Percentiles rank a stretch among this genome's conserved stretches.
These are phyloP conservation scores for Ceratocystis huliohia DNA, from an alignment of 2,329 filamentous ascomycete genomes.

Conservation along the genomic window DNA sequence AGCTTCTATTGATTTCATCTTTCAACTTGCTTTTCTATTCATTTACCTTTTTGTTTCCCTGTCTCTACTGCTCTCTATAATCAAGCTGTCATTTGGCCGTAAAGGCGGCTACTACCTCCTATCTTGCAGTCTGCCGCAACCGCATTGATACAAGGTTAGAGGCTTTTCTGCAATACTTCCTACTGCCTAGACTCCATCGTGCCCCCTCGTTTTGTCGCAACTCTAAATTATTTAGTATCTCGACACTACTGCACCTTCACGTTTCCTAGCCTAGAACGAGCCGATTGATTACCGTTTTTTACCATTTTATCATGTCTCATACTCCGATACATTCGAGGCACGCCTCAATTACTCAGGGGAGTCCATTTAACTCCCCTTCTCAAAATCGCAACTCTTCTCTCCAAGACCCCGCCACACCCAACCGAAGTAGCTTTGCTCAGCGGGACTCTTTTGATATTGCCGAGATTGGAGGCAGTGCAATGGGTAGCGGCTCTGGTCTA, in stretches of 20 bases:
- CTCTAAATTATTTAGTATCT: neutral
- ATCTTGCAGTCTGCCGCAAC: neutral
- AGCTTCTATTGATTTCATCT: neutral
- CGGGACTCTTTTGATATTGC: constrained; percentile 37
- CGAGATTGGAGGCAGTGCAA: constrained; percentile 31
- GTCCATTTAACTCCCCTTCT: constrained; percentile 19
- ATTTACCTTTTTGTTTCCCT: neutral
- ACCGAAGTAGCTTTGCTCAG: constrained; percentile 37
- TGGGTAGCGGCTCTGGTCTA: constrained; percentile 42
- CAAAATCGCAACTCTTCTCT: constrained; percentile 33
- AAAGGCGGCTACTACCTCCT: neutral
- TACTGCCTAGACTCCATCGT: neutral
- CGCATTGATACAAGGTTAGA: neutral
- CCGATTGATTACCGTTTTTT: neutral
- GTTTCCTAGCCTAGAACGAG: neutral
- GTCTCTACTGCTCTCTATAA: neutral
- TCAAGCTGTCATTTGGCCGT: neutral
- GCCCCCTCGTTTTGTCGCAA: constrained; percentile 4
- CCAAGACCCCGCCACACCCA: constrained; percentile 38
- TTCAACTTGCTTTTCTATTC: neutral
- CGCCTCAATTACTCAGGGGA: constrained; percentile 39
- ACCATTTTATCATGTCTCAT: constrained; percentile 31
- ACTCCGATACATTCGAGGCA: constrained; percentile 49
- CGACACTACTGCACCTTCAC: neutral
- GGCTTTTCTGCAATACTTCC: neutral